These are phyloP conservation scores for Cryptococcus floricola DNA, from an alignment of 1,284 basidiomycete species.

Conservation along the genomic window DNA sequence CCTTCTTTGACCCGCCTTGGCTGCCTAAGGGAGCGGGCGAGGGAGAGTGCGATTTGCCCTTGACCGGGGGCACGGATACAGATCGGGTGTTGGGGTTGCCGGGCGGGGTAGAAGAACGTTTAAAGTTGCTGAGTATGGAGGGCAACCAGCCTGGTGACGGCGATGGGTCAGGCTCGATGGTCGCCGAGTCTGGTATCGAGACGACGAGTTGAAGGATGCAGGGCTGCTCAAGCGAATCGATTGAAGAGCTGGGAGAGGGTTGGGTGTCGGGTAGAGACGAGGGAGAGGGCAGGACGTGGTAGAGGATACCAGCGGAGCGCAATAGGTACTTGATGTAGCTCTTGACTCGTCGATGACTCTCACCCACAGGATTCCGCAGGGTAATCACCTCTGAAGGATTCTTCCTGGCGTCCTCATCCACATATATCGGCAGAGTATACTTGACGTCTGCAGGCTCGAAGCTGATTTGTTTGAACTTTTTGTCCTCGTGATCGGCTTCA, in stretches of 20 bases:
- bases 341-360: conserved; percentile 43
- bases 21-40: conserved; percentile 2
- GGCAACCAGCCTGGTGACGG: conserved; percentile 17
- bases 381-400: conserved; percentile 18
- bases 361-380: conserved; percentile 44
- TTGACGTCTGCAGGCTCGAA: conserved; percentile 52
- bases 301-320: conserved; percentile 54
- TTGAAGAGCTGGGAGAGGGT: not conserved
- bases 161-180: not conserved
- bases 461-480: conserved; percentile 53
- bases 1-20: conserved; percentile 5
- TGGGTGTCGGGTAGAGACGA: not conserved
- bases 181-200: conserved; percentile 14
- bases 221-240: not conserved
- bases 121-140: conserved; percentile 8
- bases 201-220: conserved; percentile 35
- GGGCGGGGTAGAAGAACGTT: conserved; percentile 4
- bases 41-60: conserved; percentile 4
- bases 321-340: conserved; percentile 54
- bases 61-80: conserved; percentile 21
- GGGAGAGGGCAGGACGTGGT: conserved; percentile 47
- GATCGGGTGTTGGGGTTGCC: conserved; percentile 11
- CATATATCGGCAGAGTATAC: conserved; percentile 50
- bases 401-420: conserved; percentile 13
- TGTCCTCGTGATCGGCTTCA: conserved; percentile 6